Evolutionary conservation across 2,329 filamentous ascomycete genomes (phyloP).

Genomic region (Pseudogymnoascus destructans): DNA sequence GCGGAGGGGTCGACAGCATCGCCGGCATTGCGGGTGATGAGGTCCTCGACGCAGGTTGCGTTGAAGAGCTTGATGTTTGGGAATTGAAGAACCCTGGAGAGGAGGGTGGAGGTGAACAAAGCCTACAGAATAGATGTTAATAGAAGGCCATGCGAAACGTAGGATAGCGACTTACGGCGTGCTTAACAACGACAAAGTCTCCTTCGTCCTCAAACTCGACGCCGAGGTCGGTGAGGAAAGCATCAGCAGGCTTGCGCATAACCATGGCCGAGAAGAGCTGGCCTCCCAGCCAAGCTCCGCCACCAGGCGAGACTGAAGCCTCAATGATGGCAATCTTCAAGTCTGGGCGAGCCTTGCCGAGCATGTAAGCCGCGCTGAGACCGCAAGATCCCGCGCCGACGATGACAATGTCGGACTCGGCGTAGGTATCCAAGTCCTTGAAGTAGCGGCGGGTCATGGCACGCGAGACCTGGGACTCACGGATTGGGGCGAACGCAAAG

Average conservation of each 20-base stretch:
- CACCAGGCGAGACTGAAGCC: slow-evolving; percentile 73
- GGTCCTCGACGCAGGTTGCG: slow-evolving; percentile 79
- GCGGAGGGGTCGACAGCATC: slow-evolving; percentile 30
- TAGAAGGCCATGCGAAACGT: background rate
- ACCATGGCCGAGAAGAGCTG: slow-evolving; percentile 94
- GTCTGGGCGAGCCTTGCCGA: slow-evolving; percentile 73
- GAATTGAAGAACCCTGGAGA: slow-evolving; percentile 71
- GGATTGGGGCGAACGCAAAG: slow-evolving; percentile 76
- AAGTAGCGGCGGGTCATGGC: slow-evolving; percentile 95
- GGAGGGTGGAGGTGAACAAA: slow-evolving; percentile 77
- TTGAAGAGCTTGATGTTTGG: slow-evolving; percentile 96
- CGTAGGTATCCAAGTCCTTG: slow-evolving; percentile 72
- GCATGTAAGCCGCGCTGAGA: slow-evolving; percentile 69
- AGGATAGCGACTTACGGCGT: slow-evolving; percentile 39
- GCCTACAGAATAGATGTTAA: slow-evolving; percentile 30
- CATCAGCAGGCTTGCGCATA: slow-evolving; percentile 83
- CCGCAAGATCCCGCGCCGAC: slow-evolving; percentile 83
- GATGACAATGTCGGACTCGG: slow-evolving; percentile 89
- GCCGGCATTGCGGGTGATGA: slow-evolving; percentile 60
- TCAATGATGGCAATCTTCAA: slow-evolving; percentile 87
- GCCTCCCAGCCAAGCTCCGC: slow-evolving; percentile 84
- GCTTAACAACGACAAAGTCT: slow-evolving; percentile 83
- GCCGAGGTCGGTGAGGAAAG: slow-evolving; percentile 67
- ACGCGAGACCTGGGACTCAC: slow-evolving; percentile 82
- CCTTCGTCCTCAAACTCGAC: slow-evolving; percentile 82